Base-by-base conservation (phyloP, 805 yeast genomes). In the Schwanniomyces polymorphus region DNA sequence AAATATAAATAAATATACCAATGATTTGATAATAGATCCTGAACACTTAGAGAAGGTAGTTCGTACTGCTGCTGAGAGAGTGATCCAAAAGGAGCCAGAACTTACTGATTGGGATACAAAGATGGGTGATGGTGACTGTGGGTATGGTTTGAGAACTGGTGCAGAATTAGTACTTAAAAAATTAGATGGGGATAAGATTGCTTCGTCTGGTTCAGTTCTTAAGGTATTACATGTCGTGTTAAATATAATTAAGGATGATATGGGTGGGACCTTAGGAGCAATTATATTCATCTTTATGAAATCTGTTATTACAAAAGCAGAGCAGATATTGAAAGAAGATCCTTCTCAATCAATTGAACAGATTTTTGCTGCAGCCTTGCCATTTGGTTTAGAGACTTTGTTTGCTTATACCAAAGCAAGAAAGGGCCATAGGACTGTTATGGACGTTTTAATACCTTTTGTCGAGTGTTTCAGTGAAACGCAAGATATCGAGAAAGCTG, bases 51-150 rank as follows among this genome's bases (percentile, higher is more conserved):
- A 49, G 26, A 26, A 27, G 1, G 49, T 63, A 5, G 49, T 65
- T 16, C 51, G 47, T 11, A 55, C 53, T 26, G 72, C 67, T 2
- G 62, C 67, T 2, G 43, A 55, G 16, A 65, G 63, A 16, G 54
- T 69, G 7, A 63, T 68, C 42, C 49, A 52, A 2, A 63, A 50
- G 37, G 73, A 69, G 45, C 71, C 72, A 2, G 66, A 64, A 16
- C 54, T 70, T 44, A 70, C 76, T 14, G 61, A 60, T 21, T 70
- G 72, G 71, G 76, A 70, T 48, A 70, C 76, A 21, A 60, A 64
- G 48, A 65, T 68, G 67, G 75, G 76, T n/a, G 76, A 70, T 49
- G 76, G 76, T 11, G 76, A 70, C 44, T 70, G 76, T 56, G 75
- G 76, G 29, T 65, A 67, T 47, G 68, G 70, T 41, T 59, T 70